Evolutionary conservation across 208 protist species (phyloP).

Genomic region (Trypanosoma cruzi): DNA sequence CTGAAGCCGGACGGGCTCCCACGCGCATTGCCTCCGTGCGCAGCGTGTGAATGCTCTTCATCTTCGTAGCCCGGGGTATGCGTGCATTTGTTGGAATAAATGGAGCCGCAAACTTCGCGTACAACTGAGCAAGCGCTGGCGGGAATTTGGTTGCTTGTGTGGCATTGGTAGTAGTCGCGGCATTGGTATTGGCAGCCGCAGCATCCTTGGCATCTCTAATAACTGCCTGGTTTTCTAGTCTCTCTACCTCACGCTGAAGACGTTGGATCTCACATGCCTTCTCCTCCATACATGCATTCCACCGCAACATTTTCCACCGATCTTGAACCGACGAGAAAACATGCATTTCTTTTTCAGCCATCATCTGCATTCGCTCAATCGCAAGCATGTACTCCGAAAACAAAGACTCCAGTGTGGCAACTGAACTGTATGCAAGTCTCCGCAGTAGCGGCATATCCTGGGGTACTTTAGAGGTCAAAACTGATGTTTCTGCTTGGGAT

Average conservation of each 20-base stretch:
- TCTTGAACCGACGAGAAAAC: conserved; percentile 36
- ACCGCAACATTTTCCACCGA: conserved; percentile 31
- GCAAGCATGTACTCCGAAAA: conserved; percentile 22
- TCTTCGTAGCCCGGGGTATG: background rate
- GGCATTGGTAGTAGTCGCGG: background rate
- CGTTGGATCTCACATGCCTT: conserved; percentile 43
- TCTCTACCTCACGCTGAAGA: conserved; percentile 44
- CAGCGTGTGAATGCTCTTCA: conserved; percentile 35
- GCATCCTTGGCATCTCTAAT: background rate
- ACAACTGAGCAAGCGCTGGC: conserved; percentile 31
- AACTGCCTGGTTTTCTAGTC: background rate
- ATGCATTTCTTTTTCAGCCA: conserved; percentile 41
- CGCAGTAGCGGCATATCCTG: background rate
- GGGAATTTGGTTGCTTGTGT: background rate
- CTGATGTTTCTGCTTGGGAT: background rate
- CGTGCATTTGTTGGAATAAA: conserved; percentile 45
- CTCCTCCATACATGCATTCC: conserved; percentile 42
- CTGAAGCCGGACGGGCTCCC: conserved; percentile 39
- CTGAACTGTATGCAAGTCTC: background rate
- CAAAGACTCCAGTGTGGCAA: conserved; percentile 6
- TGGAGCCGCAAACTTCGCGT: conserved; percentile 50
- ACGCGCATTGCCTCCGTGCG: conserved; percentile 48
- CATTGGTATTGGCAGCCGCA: background rate
- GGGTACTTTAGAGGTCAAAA: background rate
- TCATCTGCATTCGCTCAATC: conserved; percentile 20